Evolutionary conservation across 139 green algal species (phyloP).

Genomic region (Ostreobium quekettii): DNA sequence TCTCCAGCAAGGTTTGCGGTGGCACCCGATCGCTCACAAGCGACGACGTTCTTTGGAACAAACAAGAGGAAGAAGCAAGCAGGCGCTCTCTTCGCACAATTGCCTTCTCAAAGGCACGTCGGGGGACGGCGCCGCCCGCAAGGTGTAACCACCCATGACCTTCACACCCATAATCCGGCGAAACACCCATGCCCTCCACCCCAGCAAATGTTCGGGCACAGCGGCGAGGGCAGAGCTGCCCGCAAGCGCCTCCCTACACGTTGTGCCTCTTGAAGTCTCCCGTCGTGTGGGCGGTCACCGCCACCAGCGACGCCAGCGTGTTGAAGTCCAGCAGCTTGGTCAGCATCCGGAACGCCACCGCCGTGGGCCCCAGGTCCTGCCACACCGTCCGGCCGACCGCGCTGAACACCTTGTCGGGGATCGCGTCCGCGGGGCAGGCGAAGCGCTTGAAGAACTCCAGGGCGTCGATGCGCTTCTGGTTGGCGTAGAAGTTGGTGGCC

Average conservation of each 20-base stretch:
- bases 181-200: too few species aligned
- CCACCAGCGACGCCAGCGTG: slow-evolving; percentile 57
- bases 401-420: slow-evolving; percentile 77
- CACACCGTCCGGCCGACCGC: slow-evolving; percentile 71
- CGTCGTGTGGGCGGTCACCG: slow-evolving; percentile 50
- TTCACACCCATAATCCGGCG: too few species aligned
- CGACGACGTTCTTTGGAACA: too few species aligned
- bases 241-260: neutral
- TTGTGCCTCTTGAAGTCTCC: slow-evolving; percentile 62
- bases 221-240: too few species aligned
- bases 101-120: too few species aligned
- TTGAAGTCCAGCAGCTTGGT: slow-evolving; percentile 89
- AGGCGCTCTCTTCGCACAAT: too few species aligned
- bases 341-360: slow-evolving; percentile 71
- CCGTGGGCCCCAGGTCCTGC: slow-evolving; percentile 74
- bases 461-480: slow-evolving; percentile 70
- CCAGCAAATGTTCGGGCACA: too few species aligned
- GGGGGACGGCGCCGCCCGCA: too few species aligned
- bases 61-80: too few species aligned
- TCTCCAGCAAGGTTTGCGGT: too few species aligned
- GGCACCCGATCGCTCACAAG: too few species aligned
- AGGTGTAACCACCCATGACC: too few species aligned
- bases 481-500: slow-evolving; percentile 66
- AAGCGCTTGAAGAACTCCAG: slow-evolving; percentile 90
- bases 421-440: slow-evolving; percentile 63